A percentile compares a stretch with the other conserved stretches of the same genome.
Evolutionary conservation across 1,284 basidiomycete species (phyloP).

Genomic region (Trichosporon sp.): DNA sequence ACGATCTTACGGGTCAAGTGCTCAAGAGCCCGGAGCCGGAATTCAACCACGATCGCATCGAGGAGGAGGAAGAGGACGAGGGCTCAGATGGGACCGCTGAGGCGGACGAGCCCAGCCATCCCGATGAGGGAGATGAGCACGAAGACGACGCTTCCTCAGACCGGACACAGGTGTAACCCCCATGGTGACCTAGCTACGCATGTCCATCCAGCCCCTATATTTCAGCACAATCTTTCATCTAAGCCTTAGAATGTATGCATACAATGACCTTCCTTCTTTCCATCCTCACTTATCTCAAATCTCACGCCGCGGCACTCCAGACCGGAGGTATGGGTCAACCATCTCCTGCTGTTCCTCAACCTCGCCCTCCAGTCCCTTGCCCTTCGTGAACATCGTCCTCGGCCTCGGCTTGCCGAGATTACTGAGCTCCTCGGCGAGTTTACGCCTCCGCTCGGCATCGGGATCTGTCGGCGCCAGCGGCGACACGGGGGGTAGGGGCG

Average conservation of each 20-base stretch:
- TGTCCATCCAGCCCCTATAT: neutral
- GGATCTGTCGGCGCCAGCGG: neutral
- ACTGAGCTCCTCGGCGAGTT: constrained; percentile 22
- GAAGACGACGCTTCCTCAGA: constrained; percentile 16
- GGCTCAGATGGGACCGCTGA: neutral
- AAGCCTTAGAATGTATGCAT: constrained; percentile 8
- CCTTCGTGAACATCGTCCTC: constrained; percentile 39
- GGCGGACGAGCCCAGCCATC: neutral
- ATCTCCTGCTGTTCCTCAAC: constrained; percentile 46
- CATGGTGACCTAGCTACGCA: neutral
- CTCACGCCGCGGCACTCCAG: constrained; percentile 38
- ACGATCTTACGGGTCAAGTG: constrained; percentile 10
- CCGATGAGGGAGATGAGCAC: neutral
- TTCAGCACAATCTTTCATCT: neutral
- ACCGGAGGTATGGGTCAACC: constrained; percentile 42
- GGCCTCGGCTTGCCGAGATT: constrained; percentile 30
- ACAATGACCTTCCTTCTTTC: neutral
- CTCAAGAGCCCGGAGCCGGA: neutral
- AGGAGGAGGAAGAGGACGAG: neutral
- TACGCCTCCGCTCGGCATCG: constrained; percentile 16
- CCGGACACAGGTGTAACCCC: constrained; percentile 17
- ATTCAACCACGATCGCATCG: neutral
- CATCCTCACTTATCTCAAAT: neutral
- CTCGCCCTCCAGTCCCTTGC: constrained; percentile 40
- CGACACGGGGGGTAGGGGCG: neutral